Percentiles rank a stretch among this genome's conserved stretches.
phyloP scores from a whole-genome alignment of 345 rosid genomes.

The Trapa bicornis region DNA sequence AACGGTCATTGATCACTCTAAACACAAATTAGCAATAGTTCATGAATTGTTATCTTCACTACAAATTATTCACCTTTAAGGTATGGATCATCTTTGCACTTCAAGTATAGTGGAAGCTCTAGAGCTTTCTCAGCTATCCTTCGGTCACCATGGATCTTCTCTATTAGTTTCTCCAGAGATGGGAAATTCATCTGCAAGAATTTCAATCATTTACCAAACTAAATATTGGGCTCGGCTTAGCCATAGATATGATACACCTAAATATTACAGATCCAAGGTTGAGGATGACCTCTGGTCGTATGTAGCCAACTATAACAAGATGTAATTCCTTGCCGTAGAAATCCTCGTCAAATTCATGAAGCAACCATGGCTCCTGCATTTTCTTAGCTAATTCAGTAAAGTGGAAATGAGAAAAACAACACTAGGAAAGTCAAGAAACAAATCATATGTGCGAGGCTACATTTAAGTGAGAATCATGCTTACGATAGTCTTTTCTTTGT shows the following conservation, averaged over 20 bases:
- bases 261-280: background rate
- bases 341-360: conserved; percentile 68
- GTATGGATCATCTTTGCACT: conserved; percentile 41
- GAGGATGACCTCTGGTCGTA: conserved; percentile 64
- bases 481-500: conserved; percentile 74
- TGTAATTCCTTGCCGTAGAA: conserved; percentile 79
- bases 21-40: background rate
- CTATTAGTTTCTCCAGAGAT: conserved; percentile 52
- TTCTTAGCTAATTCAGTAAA: conserved; percentile 4
- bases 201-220: conserved; percentile 1
- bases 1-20: background rate
- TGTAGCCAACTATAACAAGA: conserved; percentile 74
- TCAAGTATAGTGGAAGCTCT: conserved; percentile 52
- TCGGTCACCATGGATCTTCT: conserved; percentile 68
- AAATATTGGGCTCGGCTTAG: background rate
- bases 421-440: background rate
- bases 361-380: conserved; percentile 88
- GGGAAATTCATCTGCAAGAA: conserved; percentile 56
- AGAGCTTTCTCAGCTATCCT: conserved; percentile 60
- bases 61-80: conserved; percentile 12
- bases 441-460: background rate
- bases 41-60: background rate
- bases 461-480: conserved; percentile 19
- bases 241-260: background rate
- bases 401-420: background rate